phyloP scores from a whole-genome alignment of 768 basidiomycete genomes.

The Rhodocollybia butyracea region DNA sequence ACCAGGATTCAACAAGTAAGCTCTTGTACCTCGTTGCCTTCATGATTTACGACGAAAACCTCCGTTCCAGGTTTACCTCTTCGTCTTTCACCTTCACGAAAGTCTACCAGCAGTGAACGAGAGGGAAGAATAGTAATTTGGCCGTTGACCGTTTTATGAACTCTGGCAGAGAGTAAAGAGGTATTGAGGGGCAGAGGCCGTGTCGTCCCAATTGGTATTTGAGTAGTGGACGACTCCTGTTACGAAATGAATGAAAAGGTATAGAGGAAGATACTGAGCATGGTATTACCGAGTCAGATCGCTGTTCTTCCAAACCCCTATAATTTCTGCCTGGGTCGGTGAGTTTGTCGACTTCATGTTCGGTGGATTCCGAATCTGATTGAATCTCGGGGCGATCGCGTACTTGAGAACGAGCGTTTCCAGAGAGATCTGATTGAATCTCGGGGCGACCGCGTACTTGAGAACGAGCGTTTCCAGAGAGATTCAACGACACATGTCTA shows the following conservation, averaged over 20 bases:
- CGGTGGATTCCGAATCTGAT: not conserved
- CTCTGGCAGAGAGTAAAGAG: slow-evolving; percentile 29
- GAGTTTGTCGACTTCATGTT: not conserved
- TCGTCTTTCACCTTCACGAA: slow-evolving; percentile 51
- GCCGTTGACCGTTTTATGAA: slow-evolving; percentile 46
- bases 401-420: not conserved
- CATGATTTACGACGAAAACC: slow-evolving; percentile 40
- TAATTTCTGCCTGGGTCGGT: not conserved
- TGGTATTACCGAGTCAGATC: too few relatives aligned
- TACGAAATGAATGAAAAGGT: not conserved
- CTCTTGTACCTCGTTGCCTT: slow-evolving; percentile 32
- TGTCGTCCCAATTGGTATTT: slow-evolving; percentile 29
- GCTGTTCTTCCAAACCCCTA: too few relatives aligned
- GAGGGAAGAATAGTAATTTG: slow-evolving; percentile 50
- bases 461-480: not conserved
- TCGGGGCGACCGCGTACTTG: not conserved
- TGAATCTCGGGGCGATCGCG: not conserved
- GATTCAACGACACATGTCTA: not conserved
- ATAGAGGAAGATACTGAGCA: too few relatives aligned
- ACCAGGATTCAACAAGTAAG: not conserved
- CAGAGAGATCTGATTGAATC: not conserved
- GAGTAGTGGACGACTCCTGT: slow-evolving; percentile 1
- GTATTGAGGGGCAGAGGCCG: slow-evolving; percentile 38
- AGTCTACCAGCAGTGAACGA: slow-evolving; percentile 47
- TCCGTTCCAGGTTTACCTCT: slow-evolving; percentile 42